These are phyloP conservation scores for Agapanthus africanus DNA, from an alignment of 106 monocot genomes.

Conservation along the genomic window DNA sequence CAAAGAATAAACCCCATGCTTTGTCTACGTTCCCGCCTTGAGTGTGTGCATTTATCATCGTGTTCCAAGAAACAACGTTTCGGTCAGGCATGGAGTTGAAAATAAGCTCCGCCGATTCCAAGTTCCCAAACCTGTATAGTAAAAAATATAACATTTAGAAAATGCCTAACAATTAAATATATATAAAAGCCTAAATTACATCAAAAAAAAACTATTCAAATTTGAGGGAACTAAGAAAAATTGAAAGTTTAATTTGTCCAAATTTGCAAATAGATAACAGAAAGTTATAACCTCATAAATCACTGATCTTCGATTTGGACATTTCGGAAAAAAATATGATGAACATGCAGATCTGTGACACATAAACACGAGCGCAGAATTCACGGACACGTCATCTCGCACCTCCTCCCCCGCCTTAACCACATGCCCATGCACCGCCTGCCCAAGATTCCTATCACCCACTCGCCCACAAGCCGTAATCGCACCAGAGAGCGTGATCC, in stretches of 20 bases:
- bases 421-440: conserved; percentile 12
- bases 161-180: too few relatives aligned
- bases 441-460: not conserved
- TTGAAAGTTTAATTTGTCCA: not conserved
- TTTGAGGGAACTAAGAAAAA: not conserved
- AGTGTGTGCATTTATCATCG: conserved; percentile 9
- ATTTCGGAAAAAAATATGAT: not conserved
- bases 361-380: conserved; percentile 25
- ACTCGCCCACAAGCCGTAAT: conserved; percentile 10
- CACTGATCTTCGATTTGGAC: too few relatives aligned
- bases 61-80: conserved; percentile 17
- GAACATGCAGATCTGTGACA: conserved; percentile 4
- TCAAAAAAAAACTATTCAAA: too few relatives aligned
- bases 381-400: conserved; percentile 16
- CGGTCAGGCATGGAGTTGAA: conserved; percentile 13
- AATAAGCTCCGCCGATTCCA: conserved; percentile 6
- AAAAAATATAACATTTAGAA: too few relatives aligned
- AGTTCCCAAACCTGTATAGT: conserved; percentile 4
- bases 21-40: not conserved
- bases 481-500: conserved; percentile 12
- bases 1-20: conserved; percentile 11
- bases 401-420: conserved; percentile 9
- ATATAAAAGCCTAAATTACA: too few relatives aligned
- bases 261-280: too few relatives aligned
- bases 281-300: too few relatives aligned